A percentile compares a stretch with the other conserved stretches of the same genome.
phyloP scores from a whole-genome alignment of 805 yeast genomes.

The Kluyveromyces lactis region DNA sequence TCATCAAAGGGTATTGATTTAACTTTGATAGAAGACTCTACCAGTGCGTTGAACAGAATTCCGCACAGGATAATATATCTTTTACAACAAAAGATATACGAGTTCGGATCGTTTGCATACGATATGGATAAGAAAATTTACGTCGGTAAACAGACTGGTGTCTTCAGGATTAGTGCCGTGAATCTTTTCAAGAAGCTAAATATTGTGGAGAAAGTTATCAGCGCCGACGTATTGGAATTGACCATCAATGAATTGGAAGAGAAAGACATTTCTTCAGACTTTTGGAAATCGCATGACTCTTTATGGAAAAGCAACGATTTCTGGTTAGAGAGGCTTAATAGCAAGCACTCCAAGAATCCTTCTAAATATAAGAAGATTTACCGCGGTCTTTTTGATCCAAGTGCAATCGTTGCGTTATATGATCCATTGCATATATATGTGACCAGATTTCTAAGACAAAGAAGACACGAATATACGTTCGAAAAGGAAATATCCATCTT shows the following conservation, averaged over 20 bases:
- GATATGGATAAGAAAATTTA: constrained; percentile 53
- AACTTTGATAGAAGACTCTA: constrained; percentile 32
- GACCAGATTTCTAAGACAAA: constrained; percentile 49
- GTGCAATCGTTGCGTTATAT: constrained; percentile 51
- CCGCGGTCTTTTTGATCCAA: constrained; percentile 19
- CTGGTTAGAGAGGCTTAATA: constrained; percentile 72
- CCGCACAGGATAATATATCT: constrained; percentile 39
- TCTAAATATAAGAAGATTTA: constrained; percentile 24
- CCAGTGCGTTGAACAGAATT: constrained; percentile 30
- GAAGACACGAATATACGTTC: constrained; percentile 47
- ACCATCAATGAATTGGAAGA: constrained; percentile 37
- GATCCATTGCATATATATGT: constrained; percentile 88
- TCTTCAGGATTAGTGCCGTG: constrained; percentile 80
- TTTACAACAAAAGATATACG: constrained; percentile 57
- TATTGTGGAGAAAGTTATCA: constrained; percentile 59
- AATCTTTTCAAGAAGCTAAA: constrained; percentile 87
- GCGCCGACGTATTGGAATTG: constrained; percentile 51
- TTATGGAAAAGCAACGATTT: constrained; percentile 94
- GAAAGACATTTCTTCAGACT: constrained; percentile 33
- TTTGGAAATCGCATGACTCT: constrained; percentile 62
- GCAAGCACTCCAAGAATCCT: constrained; percentile 26
- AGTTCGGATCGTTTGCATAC: constrained; percentile 78
- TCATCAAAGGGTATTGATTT: constrained; percentile 26
- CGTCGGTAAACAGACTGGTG: constrained; percentile 80
- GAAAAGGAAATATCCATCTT: constrained; percentile 54